Evolutionary conservation across 1,139 yeast species (phyloP), one percentile per base, ranked within the genome.

Genomic region (Debaryomycetaceae sp.): DNA sequence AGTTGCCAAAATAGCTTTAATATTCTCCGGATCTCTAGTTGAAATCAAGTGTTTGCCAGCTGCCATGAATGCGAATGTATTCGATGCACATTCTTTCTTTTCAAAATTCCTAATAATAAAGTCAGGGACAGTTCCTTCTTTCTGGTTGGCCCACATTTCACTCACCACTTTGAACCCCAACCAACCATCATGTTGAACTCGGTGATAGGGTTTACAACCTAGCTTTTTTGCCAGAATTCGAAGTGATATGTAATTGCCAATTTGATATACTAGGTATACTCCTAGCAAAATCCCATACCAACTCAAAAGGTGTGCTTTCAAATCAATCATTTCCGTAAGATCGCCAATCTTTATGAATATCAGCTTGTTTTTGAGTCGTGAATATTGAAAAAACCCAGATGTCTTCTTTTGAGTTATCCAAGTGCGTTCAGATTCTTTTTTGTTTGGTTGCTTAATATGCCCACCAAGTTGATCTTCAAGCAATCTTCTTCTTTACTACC

Each of bases 1-100:
- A 24, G 72, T 65, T 30, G 71, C 70, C 45, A 68, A 59, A 9
- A 69, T 43, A 3, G 74, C 73, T 48, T 68, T 59, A 49, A 70
- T 58, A 50, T 67, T 65, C 43, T 67, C 73, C 6, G 73, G 73
- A 35, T 68, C 71, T 34, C 46, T 52, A 5, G 73, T 67, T 22
- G 54, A 33, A 24, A 62, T 38, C 7, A 61, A 40, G 11, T 52
- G 51, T 6, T 41, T 41, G 5, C 60, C 61, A 6, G 55, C 56
- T 7, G 61, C 35, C 31, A 41, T 46, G 32, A 58, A 43, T n/a
- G 33, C 34, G 35, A 56, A 46, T 4, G 37, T 35, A 11, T 35
- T 13, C 4, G 29, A 22, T 13, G 13, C 11, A 5, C 16, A 9
- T 2, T 29, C 37, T 13, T 36, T 36, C 19, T 34, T 22, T 3